These are phyloP conservation scores for Zygosaccharomyces lentus DNA, from an alignment of 805 yeast genomes.

Conservation along the genomic window DNA sequence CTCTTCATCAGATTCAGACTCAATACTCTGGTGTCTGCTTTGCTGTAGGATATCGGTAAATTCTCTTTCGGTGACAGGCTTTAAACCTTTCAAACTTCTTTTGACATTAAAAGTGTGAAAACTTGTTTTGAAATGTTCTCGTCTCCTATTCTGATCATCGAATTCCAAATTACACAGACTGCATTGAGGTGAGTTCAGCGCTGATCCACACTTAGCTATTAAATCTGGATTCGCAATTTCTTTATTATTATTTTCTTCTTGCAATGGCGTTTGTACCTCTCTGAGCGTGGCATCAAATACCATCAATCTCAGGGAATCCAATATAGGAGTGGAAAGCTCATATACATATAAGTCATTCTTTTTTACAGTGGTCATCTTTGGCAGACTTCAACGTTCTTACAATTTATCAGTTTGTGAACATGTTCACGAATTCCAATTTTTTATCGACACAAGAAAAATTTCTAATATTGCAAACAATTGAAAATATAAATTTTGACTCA, in stretches of 20 bases:
- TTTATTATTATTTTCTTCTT: not conserved
- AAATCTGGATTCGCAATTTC: not conserved
- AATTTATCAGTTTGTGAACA: not conserved
- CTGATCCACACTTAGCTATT: constrained; percentile 13
- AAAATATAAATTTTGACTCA: not conserved
- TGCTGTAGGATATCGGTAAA: constrained; percentile 45
- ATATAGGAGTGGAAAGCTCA: constrained; percentile 39
- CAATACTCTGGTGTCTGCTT: constrained; percentile 35
- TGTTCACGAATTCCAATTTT: not conserved
- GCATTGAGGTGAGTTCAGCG: constrained; percentile 18
- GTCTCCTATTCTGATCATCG: constrained; percentile 17
- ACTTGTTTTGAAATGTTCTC: constrained; percentile 54
- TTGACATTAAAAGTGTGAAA: constrained; percentile 57
- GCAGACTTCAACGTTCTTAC: not conserved
- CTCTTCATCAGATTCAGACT: constrained; percentile 20
- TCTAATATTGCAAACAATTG: not conserved
- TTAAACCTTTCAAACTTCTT: constrained; percentile 44
- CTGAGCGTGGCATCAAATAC: constrained; percentile 52
- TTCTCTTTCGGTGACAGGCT: constrained; percentile 49
- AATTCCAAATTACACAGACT: constrained; percentile 27
- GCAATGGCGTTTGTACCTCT: constrained; percentile 22
- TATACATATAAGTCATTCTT: constrained; percentile 48
- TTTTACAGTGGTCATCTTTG: constrained; percentile 1
- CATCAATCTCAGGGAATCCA: constrained; percentile 47
- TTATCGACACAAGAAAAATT: not conserved